Base-by-base conservation (phyloP, 352 stramenopile species). In the Globisporangium recalcitrans region DNA sequence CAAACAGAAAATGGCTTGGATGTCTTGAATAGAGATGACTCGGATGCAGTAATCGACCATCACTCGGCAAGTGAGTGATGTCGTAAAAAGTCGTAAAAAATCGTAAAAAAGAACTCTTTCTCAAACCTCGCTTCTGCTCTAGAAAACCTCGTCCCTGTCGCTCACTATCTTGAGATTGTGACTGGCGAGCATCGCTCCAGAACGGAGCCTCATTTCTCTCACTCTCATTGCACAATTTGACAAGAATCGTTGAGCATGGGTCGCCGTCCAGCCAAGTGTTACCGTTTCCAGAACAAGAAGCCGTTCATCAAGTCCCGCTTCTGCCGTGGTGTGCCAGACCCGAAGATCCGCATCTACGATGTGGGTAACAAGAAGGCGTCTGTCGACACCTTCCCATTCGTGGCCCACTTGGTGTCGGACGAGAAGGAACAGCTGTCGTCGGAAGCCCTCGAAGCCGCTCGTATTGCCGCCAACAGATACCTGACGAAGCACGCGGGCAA, bases 201-300 rank as follows among this genome's bases (percentile, higher is more conserved):
- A 22, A n/a, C n/a, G n/a, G n/a, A n/a, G n/a, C n/a, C n/a, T n/a
- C n/a, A n/a, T n/a, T n/a, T n/a, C n/a, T n/a, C n/a, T 5, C 22
- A 11, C 27, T 9, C 26, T 26, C 58, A 63, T 63, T 63, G 58
- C 58, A 63, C 46, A 57, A 56, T 55, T 55, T 32, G 58, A 57
- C 47, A 44, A 63, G 31, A 55, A 63, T 59, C 53, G 46, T 55
- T 67, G 58, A 77, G 27, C 59, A 78, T 78, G 71, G 71, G 71
- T 73, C 71, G 71, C 60, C 71, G 94, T 98, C 97, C 97, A 73
- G 95, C 97, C 76, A 96, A 97, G 79, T 99, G 97, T 86, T 99
- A 99, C 89, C 96, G 97, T 79, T 99, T 99, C 94, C 96, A 99
- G 85, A 99, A 99, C 95, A 99, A 99, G 96, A 99, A 99, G 88